phyloP scores from a whole-genome alignment of 1,284 basidiomycete genomes.

The Ganoderma sinense region DNA sequence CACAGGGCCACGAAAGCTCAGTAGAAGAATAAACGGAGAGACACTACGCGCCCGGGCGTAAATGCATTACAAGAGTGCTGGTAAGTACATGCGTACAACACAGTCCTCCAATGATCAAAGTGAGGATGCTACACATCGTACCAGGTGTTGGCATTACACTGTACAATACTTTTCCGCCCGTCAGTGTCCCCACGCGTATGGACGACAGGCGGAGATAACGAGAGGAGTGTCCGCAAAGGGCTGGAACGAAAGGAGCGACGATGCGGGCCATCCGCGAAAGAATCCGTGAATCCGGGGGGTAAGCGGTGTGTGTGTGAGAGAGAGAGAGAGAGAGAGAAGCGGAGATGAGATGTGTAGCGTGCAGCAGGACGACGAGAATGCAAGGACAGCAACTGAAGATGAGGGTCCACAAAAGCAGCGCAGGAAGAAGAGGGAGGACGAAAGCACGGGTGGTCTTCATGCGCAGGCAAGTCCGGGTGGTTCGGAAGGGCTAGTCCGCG shows the following conservation, averaged over 20 bases:
- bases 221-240: not conserved
- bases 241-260: conserved; percentile 11
- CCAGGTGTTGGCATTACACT: conserved; percentile 9
- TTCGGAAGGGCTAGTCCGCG: conserved; percentile 1
- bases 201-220: not conserved
- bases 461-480: not conserved
- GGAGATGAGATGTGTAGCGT: not conserved
- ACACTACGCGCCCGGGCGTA: conserved; percentile 43
- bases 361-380: not conserved
- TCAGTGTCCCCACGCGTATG: not conserved
- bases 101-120: conserved; percentile 15
- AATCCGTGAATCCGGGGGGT: not conserved
- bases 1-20: too few relatives aligned
- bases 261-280: not conserved
- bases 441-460: not conserved
- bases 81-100: conserved; percentile 18
- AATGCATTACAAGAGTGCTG: conserved; percentile 14
- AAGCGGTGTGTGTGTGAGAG: not conserved
- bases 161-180: conserved; percentile 20
- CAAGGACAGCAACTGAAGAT: not conserved
- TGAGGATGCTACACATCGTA: conserved; percentile 10
- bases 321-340: not conserved
- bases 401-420: not conserved
- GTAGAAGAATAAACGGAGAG: conserved; percentile 53
- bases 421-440: not conserved